Conservation (phyloP, 805 yeast species). For the Pichia deserticola region DNA sequence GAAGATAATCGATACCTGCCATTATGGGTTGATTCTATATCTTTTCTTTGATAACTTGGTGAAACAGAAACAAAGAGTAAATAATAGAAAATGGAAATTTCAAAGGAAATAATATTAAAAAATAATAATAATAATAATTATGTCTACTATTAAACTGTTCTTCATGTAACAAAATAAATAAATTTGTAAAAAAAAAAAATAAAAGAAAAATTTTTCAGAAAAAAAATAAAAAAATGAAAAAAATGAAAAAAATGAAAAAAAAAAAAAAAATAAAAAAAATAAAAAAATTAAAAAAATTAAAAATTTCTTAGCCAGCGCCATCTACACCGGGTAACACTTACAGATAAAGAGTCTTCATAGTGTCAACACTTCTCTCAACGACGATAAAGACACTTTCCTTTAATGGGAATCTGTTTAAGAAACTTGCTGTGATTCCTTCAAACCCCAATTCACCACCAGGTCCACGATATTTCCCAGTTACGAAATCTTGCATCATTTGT, state of each 20-base stretch:
- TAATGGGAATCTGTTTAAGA: neutral
- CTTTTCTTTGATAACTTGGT: too few species aligned
- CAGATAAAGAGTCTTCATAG: neutral
- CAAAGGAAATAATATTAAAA: too few species aligned
- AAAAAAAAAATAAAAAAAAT: neutral
- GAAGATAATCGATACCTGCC: constrained; percentile 82
- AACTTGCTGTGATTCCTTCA: neutral
- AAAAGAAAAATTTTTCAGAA: neutral
- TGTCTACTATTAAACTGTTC: too few species aligned
- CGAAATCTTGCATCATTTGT: neutral
- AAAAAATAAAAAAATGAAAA: neutral
- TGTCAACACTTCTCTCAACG: neutral
- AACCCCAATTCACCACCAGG: neutral
- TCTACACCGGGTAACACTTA: neutral
- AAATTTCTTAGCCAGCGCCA: too few species aligned
- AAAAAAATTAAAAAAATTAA: neutral
- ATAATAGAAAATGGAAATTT: too few species aligned
- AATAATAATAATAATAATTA: too few species aligned
- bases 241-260: neutral
- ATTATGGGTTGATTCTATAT: constrained; percentile 18
- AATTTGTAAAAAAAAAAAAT: too few species aligned
- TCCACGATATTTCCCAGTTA: neutral
- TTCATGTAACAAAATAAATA: too few species aligned
- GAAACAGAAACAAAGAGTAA: too few species aligned
- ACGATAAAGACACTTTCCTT: neutral